phyloP scores from a whole-genome alignment of 176 grass and related monocot genomes.

The Oryza punctata region DNA sequence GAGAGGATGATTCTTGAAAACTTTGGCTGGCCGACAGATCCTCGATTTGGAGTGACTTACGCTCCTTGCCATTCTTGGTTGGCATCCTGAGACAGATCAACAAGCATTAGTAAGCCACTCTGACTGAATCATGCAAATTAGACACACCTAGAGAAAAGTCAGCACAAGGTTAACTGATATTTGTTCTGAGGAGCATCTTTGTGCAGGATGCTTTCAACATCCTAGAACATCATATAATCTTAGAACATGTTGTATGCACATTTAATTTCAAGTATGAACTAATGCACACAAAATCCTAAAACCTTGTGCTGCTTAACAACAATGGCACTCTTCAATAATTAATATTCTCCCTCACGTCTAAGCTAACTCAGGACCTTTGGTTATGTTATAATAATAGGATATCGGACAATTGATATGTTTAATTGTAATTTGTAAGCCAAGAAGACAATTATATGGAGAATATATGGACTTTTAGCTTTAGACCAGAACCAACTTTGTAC shows the following conservation, averaged over 20 bases:
- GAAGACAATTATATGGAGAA: background rate
- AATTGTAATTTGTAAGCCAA: background rate
- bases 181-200: background rate
- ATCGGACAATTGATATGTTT: background rate
- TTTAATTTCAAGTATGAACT: background rate
- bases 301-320: background rate
- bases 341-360: background rate
- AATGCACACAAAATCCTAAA: background rate
- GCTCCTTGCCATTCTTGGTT: slow-evolving; percentile 70
- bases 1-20: slow-evolving; percentile 74
- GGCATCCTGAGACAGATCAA: slow-evolving; percentile 72
- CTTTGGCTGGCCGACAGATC: slow-evolving; percentile 57
- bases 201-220: background rate
- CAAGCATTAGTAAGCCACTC: slow-evolving; percentile 24
- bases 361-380: background rate
- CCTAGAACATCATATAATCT: background rate
- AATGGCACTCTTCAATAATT: background rate
- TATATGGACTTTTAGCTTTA: background rate
- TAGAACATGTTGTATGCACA: slow-evolving; percentile 9
- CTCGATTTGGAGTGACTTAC: slow-evolving; percentile 67
- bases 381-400: background rate
- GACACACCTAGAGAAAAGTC: background rate
- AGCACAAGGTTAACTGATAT: slow-evolving; percentile 11
- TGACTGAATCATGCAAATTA: slow-evolving; percentile 19
- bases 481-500: slow-evolving; percentile 15